Base-by-base conservation (phyloP, 2,329 filamentous ascomycete genomes). In the Beauveria asiatica region DNA sequence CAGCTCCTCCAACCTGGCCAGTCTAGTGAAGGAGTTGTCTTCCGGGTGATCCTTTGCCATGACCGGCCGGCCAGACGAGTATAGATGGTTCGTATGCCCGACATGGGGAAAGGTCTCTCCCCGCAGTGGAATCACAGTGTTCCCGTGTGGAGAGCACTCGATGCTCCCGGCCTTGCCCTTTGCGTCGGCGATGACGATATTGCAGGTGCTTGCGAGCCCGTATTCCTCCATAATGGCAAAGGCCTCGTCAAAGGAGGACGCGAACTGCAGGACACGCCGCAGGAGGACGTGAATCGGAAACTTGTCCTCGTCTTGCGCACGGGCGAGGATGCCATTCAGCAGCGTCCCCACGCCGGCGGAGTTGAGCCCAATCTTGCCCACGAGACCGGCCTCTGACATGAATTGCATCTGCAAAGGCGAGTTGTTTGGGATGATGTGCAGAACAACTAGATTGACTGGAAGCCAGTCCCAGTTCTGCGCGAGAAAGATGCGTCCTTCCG, bases 401-500 rank as follows among this genome's bases (percentile, higher is more conserved):
- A 57, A 48, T 1, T 57, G 6, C 37, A 57, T 44, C 27, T 37
- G 41, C 9, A 57, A 27, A 9, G 54, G 8, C 16, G 41, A 21
- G 11, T 37, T 23, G 0, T 17, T 17, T 0, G 54, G 54, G 30
- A 27, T 10, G 0, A 57, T 57, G 33, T 57, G 25, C 13, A 57
- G 42, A 19, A 57, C 42, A 7, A 57, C 54, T 16, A 57, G 42
- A 19, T 37, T n/a, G 10, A 49, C 45, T 13, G 16, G 5, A 2
- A 57, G 54, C 54, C 54, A 57, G n/a, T 57, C 54, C 54, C 54
- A 57, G 42, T 57, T 57, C 48, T 57, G 54, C 5, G 54, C 54
- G 42, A 57, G 54, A 44, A 57, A 57, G 45, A 57, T 37, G 41
- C n/a, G 54, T 9, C 54, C 54, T 19, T 57, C 42, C 25, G 11